A percentile compares a stretch with the other conserved stretches of the same genome.
phyloP scores from a whole-genome alignment of 352 stramenopile species.

The Pythium phragmitis region DNA sequence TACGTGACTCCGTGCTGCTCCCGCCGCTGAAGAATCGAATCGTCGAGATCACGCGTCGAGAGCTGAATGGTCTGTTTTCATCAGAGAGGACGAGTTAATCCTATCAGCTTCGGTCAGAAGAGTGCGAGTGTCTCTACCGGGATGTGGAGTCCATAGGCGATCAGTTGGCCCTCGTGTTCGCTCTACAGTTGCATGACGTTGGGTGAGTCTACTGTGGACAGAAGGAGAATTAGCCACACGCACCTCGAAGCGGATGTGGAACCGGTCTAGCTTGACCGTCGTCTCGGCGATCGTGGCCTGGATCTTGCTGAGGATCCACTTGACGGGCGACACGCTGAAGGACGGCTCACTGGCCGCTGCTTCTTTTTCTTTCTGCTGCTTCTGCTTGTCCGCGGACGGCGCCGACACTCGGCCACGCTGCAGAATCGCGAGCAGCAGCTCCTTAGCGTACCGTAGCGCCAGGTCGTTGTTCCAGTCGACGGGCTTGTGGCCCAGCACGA shows the following conservation, averaged over 20 bases:
- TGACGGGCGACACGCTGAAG: slow-evolving; percentile 39
- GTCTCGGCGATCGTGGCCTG: slow-evolving; percentile 50
- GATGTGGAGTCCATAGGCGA: slow-evolving; percentile 62
- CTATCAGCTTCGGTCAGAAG: no score
- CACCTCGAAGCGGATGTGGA: slow-evolving; percentile 75
- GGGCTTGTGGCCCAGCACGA: slow-evolving; percentile 56
- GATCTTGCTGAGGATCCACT: slow-evolving; percentile 59
- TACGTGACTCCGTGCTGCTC: slow-evolving; percentile 55
- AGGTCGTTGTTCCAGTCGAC: slow-evolving; percentile 71
- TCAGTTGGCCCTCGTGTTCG: slow-evolving; percentile 33
- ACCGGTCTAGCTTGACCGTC: slow-evolving; percentile 56
- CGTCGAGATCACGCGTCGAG: slow-evolving; percentile 45
- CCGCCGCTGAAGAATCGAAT: slow-evolving; percentile 61
- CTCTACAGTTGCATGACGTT: slow-evolving; percentile 28
- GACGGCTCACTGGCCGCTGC: slow-evolving; percentile 23
- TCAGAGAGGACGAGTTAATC: no score
- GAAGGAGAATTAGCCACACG: neutral
- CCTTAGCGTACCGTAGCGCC: slow-evolving; percentile 65
- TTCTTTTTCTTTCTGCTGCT: neutral
- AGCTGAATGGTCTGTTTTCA: slow-evolving; percentile 48
- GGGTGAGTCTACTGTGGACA: neutral
- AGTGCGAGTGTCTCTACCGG: slow-evolving; percentile 30
- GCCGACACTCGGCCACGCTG: slow-evolving; percentile 38
- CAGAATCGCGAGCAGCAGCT: slow-evolving; percentile 54
- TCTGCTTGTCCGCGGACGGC: neutral